Evolutionary conservation across 768 basidiomycete genomes (phyloP).

Genomic region (Leccinum barrowsii): DNA sequence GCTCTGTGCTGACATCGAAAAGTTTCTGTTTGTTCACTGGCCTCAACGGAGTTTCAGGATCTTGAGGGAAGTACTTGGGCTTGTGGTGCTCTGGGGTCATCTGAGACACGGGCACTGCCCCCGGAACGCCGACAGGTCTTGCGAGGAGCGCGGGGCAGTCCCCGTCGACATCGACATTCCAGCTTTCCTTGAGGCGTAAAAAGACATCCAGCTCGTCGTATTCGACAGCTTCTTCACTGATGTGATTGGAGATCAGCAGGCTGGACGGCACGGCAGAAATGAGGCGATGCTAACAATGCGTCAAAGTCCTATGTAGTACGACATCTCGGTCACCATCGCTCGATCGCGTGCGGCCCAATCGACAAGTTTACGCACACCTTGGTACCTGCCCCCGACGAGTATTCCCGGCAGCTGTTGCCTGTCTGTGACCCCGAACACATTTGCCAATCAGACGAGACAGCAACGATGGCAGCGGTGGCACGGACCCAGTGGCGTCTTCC

Average conservation of each 20-base stretch:
- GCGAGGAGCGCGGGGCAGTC: constrained; percentile 51
- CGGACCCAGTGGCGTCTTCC: constrained; percentile 70
- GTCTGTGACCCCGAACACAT: constrained; percentile 38
- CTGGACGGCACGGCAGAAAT: neutral
- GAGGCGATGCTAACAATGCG: constrained; percentile 57
- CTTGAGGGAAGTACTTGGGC: constrained; percentile 48
- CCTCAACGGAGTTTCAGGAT: constrained; percentile 43
- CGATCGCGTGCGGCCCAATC: neutral
- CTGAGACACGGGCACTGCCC: constrained; percentile 67
- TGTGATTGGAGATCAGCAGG: constrained; percentile 4
- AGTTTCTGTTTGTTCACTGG: constrained; percentile 57
- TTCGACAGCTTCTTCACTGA: constrained; percentile 84
- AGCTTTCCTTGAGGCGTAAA: constrained; percentile 69
- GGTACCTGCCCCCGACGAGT: constrained; percentile 70
- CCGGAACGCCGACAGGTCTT: constrained; percentile 76
- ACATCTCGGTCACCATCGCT: constrained; percentile 7
- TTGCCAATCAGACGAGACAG: neutral
- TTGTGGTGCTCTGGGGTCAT: constrained; percentile 78
- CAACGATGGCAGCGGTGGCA: neutral
- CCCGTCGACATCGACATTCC: constrained; percentile 56
- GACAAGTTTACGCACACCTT: constrained; percentile 55
- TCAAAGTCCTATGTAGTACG: constrained; percentile 51
- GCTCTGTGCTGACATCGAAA: constrained; percentile 65
- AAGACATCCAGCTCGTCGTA: constrained; percentile 67
- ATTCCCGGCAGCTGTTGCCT: constrained; percentile 85